phyloP scores from a whole-genome alignment of 2,329 filamentous ascomycete genomes.

The Epichloe sp. region DNA sequence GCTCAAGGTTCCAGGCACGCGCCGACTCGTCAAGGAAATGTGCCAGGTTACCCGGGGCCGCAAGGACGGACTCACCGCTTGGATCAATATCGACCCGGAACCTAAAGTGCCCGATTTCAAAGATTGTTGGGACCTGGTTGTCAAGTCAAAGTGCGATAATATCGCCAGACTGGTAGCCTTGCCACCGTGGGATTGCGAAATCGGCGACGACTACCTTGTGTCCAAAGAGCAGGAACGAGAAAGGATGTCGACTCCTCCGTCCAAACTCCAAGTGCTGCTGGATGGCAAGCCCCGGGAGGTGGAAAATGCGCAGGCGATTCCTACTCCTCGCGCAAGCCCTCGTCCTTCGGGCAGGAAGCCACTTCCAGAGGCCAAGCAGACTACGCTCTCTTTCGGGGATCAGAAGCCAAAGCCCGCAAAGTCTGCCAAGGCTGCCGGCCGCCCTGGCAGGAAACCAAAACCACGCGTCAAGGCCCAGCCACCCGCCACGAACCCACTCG shows the following conservation, averaged over 20 bases:
- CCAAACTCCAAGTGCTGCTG: constrained; percentile 10
- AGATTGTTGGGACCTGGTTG: constrained; percentile 84
- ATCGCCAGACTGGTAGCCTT: constrained; percentile 62
- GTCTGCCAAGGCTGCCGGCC: constrained; percentile 15
- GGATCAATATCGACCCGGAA: constrained; percentile 84
- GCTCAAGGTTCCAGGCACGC: constrained; percentile 86
- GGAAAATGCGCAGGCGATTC: constrained; percentile 35
- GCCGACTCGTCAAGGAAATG: constrained; percentile 80
- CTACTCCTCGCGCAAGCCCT: constrained; percentile 45
- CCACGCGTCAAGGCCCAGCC: constrained; percentile 22
- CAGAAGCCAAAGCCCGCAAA: constrained; percentile 9
- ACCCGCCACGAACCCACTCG: constrained; percentile 25
- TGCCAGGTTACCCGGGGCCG: constrained; percentile 75
- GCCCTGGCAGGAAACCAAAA: constrained; percentile 20
- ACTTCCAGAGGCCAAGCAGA: constrained; percentile 34
- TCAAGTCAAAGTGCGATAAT: constrained; percentile 77
- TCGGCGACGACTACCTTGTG: constrained; percentile 36
- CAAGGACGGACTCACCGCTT: constrained; percentile 75
- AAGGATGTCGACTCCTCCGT: constrained; percentile 15
- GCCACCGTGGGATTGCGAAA: constrained; percentile 42
- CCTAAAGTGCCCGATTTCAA: constrained; percentile 76
- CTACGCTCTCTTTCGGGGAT: constrained; percentile 32
- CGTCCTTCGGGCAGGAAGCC: constrained; percentile 33
- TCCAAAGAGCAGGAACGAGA: constrained; percentile 31
- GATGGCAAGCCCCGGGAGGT: constrained; percentile 26